A percentile compares a stretch with the other conserved stretches of the same genome.
Conservation (phyloP, 1,284 basidiomycete species). For the Sparassis latifolia region DNA sequence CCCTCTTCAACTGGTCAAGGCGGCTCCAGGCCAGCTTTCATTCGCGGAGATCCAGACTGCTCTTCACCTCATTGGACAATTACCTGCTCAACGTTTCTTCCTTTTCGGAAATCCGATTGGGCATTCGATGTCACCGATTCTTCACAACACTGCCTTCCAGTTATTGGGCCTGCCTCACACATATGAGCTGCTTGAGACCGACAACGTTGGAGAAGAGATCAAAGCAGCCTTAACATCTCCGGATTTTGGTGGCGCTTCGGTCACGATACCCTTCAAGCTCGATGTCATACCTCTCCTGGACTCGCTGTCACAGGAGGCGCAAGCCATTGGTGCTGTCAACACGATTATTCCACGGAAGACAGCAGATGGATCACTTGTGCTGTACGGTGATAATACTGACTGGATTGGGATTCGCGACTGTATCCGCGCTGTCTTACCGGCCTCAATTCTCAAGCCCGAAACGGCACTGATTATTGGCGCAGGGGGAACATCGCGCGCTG, state of each 20-base stretch:
- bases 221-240: conserved; percentile 55
- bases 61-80: conserved; percentile 74
- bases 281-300: conserved; percentile 81
- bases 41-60: conserved; percentile 83
- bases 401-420: conserved; percentile 80
- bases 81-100: conserved; percentile 70
- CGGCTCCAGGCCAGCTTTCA: conserved; percentile 91
- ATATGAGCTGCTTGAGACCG: conserved; percentile 78
- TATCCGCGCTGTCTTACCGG: conserved; percentile 35
- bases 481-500: conserved; percentile 89
- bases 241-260: conserved; percentile 91
- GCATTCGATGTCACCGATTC: conserved; percentile 85
- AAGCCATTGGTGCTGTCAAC: conserved; percentile 87
- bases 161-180: conserved; percentile 77
- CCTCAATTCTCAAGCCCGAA: conserved; percentile 28
- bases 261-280: conserved; percentile 93
- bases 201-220: conserved; percentile 60
- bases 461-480: conserved; percentile 84
- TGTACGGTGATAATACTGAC: conserved; percentile 91
- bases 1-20: conserved; percentile 72
- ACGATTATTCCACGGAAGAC: conserved; percentile 64
- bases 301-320: conserved; percentile 70
- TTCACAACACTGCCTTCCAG: conserved; percentile 90
- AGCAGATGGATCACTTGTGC: conserved; percentile 39
- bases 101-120: conserved; percentile 88